These are phyloP conservation scores for Taphrina sp. DNA, from an alignment of 1,139 yeast genomes.

Conservation along the genomic window DNA sequence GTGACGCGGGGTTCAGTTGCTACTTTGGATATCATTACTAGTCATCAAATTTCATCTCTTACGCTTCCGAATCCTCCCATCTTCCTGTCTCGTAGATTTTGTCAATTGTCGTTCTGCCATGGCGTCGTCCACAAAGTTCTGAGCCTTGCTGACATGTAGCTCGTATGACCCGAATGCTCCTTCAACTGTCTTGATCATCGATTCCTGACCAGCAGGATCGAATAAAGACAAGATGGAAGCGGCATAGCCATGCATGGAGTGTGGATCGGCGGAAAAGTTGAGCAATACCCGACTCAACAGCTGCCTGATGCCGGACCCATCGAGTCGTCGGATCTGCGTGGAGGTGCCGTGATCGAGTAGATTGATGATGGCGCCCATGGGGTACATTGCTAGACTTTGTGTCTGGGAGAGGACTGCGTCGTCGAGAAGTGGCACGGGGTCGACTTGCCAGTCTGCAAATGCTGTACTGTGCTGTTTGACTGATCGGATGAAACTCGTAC, in stretches of 20 bases:
- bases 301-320: background rate
- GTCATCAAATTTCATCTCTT: no score
- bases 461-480: background rate
- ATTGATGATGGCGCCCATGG: conserved; percentile 3
- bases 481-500: conserved; percentile 12
- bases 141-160: no score
- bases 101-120: background rate
- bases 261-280: conserved; percentile 19
- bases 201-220: no score
- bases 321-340: background rate
- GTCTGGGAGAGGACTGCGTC: conserved; percentile 5
- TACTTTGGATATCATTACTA: no score
- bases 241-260: conserved; percentile 13
- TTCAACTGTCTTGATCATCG: no score
- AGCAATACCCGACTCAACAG: conserved; percentile 7
- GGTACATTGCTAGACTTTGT: background rate
- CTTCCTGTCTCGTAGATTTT: background rate
- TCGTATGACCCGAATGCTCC: no score
- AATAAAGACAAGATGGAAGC: no score
- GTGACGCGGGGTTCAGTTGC: no score
- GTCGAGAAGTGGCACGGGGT: conserved; percentile 27
- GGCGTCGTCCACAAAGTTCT: no score
- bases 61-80: no score
- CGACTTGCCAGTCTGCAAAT: conserved; percentile 8
- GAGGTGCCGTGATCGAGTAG: background rate